phyloP scores from a whole-genome alignment of 306 rosid species.

The Medicago ruthenica region DNA sequence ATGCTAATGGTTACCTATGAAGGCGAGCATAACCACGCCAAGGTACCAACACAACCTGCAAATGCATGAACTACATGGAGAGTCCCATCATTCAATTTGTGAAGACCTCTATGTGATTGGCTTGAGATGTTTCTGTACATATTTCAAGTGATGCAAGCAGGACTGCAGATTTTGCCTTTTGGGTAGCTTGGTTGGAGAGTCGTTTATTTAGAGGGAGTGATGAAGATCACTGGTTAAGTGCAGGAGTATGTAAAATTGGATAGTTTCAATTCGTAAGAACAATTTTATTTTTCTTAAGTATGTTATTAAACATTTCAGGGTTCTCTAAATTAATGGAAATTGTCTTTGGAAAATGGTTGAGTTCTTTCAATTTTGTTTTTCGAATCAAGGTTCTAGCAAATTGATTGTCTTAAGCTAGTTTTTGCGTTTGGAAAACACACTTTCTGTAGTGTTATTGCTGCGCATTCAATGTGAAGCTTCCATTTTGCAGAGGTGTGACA shows the following conservation, averaged over 20 bases:
- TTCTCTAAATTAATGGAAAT: constrained; percentile 53
- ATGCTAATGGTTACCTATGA: constrained; percentile 97
- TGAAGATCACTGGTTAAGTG: constrained; percentile 39
- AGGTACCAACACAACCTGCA: constrained; percentile 77
- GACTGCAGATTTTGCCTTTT: constrained; percentile 48
- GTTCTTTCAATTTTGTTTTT: constrained; percentile 16
- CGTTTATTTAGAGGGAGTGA: constrained; percentile 46
- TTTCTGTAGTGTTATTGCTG: neutral
- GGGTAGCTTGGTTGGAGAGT: constrained; percentile 51
- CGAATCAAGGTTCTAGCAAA: neutral
- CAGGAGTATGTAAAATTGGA: constrained; percentile 62
- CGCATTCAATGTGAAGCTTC: neutral
- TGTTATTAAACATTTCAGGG: constrained; percentile 57
- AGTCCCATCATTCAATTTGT: constrained; percentile 45
- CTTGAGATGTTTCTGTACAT: constrained; percentile 76
- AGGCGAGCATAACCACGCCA: constrained; percentile 96
- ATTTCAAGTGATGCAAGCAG: constrained; percentile 61
- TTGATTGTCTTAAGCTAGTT: constrained; percentile 21
- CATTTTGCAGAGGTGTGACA: neutral
- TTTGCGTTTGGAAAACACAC: neutral
- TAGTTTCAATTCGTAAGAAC: constrained; percentile 55
- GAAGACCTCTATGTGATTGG: constrained; percentile 45
- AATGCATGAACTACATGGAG: constrained; percentile 61
- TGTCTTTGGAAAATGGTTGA: constrained; percentile 38
- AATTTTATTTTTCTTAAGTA: constrained; percentile 48